Evolutionary conservation across 1,139 yeast genomes (phyloP).

Genomic region (Keqinozyma sinolaborantium): DNA sequence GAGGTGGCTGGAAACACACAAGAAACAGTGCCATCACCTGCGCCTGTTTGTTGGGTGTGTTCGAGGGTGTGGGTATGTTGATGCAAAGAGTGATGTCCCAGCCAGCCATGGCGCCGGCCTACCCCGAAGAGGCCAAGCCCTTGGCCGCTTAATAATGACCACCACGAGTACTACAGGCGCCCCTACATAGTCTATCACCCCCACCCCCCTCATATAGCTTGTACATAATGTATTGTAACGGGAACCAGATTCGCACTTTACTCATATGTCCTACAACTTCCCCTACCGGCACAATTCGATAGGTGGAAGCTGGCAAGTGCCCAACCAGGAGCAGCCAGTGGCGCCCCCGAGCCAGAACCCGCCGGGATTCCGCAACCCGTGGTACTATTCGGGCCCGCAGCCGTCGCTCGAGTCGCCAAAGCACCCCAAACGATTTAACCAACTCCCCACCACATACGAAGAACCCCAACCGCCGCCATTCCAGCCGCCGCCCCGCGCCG

Average conservation of each 20-base stretch:
- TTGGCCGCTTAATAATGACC: constrained; percentile 36
- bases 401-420: constrained; percentile 23
- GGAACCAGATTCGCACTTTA: not conserved
- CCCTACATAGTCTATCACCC: too few relatives aligned
- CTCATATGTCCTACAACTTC: constrained; percentile 17
- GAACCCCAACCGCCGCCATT: constrained; percentile 19
- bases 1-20: constrained; percentile 98
- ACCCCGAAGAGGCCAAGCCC: constrained; percentile 58
- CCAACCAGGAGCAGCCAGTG: constrained; percentile 13
- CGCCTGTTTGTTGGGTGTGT: constrained; percentile 93
- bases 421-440: constrained; percentile 36
- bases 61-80: constrained; percentile 98
- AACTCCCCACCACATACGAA: constrained; percentile 53
- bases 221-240: not conserved
- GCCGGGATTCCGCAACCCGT: constrained; percentile 44
- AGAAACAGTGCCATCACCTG: constrained; percentile 96
- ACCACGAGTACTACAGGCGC: too few relatives aligned
- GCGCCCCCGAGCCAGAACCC: constrained; percentile 6
- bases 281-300: constrained; percentile 39
- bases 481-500: constrained; percentile 48
- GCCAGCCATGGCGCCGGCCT: constrained; percentile 76
- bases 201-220: not conserved
- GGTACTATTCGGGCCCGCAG: constrained; percentile 31
- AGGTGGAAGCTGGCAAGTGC: constrained; percentile 37
- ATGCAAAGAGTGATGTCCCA: constrained; percentile 90